Evolutionary conservation across 176 grass and related monocot genomes (phyloP).

Genomic region (Phoenix dactylifera): DNA sequence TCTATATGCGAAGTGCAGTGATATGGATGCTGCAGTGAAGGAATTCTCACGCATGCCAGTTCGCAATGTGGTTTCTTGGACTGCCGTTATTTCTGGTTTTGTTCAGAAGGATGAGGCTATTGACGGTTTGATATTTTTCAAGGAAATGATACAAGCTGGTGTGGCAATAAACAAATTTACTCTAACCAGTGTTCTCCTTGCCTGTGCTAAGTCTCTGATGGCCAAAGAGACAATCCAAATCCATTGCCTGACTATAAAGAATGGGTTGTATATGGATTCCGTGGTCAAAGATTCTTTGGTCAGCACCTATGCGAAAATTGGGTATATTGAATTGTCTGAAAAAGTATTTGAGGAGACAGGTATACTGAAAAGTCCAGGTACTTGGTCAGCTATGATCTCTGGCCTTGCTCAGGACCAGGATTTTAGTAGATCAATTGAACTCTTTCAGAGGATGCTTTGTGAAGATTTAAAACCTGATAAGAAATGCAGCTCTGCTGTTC

Average conservation of each 20-base stretch:
- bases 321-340: slow-evolving; percentile 34
- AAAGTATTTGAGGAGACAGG: slow-evolving; percentile 45
- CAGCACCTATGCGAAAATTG: slow-evolving; percentile 36
- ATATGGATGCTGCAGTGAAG: slow-evolving; percentile 52
- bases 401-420: slow-evolving; percentile 26
- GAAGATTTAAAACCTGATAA: slow-evolving; percentile 48
- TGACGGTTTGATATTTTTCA: slow-evolving; percentile 37
- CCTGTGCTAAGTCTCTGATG: slow-evolving; percentile 37
- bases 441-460: slow-evolving; percentile 42
- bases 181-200: slow-evolving; percentile 44
- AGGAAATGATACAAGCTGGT: slow-evolving; percentile 32
- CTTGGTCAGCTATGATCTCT: slow-evolving; percentile 45
- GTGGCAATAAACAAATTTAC: slow-evolving; percentile 52
- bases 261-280: slow-evolving; percentile 38
- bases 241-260: slow-evolving; percentile 54
- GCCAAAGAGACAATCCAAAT: slow-evolving; percentile 42
- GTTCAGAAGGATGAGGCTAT: slow-evolving; percentile 35
- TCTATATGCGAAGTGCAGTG: slow-evolving; percentile 46
- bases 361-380: slow-evolving; percentile 5
- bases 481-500: slow-evolving; percentile 46
- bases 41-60: slow-evolving; percentile 46
- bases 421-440: slow-evolving; percentile 34
- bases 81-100: slow-evolving; percentile 35
- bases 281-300: slow-evolving; percentile 57
- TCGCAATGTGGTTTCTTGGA: slow-evolving; percentile 76